Evolutionary conservation across 257 asterid genomes (phyloP).

Genomic region (Sherardia arvensis): DNA sequence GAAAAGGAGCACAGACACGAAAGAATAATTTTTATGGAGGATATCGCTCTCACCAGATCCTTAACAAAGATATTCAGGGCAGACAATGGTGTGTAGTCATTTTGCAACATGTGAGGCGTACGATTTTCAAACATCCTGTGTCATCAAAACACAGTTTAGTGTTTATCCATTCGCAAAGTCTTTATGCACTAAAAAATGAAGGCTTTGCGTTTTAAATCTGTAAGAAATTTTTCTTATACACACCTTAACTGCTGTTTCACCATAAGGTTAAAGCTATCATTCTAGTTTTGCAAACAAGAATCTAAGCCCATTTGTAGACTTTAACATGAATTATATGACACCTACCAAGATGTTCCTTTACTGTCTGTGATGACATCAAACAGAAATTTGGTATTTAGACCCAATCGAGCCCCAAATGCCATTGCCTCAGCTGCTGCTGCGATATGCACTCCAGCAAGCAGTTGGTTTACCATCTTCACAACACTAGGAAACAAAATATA

Average conservation of each 20-base stretch:
- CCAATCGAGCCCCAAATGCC: conserved; percentile 88
- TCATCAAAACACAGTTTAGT: conserved; percentile 4
- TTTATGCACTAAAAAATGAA: not conserved
- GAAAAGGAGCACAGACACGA: not conserved
- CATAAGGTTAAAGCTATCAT: not conserved
- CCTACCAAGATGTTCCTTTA: conserved; percentile 91
- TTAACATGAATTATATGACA: conserved; percentile 3
- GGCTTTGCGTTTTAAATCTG: not conserved
- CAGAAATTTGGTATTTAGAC: conserved; percentile 67
- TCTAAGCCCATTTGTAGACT: not conserved
- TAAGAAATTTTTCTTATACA: not conserved
- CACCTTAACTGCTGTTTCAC: not conserved
- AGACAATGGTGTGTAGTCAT: conserved; percentile 91
- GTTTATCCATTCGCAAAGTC: not conserved
- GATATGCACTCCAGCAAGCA: conserved; percentile 99
- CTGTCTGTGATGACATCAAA: conserved; percentile 66
- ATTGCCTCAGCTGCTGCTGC: conserved; percentile 98
- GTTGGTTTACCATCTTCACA: conserved; percentile 94
- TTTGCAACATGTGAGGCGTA: conserved; percentile 91
- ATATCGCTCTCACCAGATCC: conserved; percentile 65
- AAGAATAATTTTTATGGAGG: not conserved
- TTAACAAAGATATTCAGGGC: conserved; percentile 97
- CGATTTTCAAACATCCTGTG: conserved; percentile 99
- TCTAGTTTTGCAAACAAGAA: not conserved
- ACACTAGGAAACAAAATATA: conserved; percentile 33